Base-by-base conservation (phyloP, 768 basidiomycete species). In the Boletus fagicola region DNA sequence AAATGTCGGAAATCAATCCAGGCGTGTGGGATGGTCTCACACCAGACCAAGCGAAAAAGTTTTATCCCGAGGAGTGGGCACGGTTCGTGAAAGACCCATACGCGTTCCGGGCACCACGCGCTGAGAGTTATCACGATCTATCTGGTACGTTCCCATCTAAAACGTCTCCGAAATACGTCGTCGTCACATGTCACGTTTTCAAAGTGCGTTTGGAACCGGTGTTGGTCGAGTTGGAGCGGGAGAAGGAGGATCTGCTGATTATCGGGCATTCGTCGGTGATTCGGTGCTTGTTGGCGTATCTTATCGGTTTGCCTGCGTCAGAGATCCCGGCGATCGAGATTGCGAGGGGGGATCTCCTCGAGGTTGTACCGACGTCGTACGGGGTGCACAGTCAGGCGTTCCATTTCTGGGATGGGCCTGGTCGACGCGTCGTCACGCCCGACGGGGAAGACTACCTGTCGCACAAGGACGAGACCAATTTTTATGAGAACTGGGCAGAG, bases 321-420 rank as follows among this genome's bases (percentile, higher is more conserved):
- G 97, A 99, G 70, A 97, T 99, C 45, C 97, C 97, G 0, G 95
- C 94, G 1, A 96, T 98, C 53, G 96, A 98, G 73, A 88, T 99
- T 64, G 92, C 96, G 38, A 84, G 97, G 13, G 97, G 97, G 0
- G 97, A 99, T 69, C 76, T 98, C n/a, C 81, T 98, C 39, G 97
- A 99, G 72, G 90, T 94, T 49, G 84, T 91, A 0, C 91, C 92
- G 2, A 87, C 91, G 11, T 90, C 88, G 7, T 93, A 93, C 62
- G 94, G 94, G 11, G 94, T 97, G 44, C 87, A 90, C 59, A 89
- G 87, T 59, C 87, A 92, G 63, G 92, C 93, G 9, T 93, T 87
- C 72, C 91, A 94, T 70, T 94, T 94, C 74, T 94, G 91, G 91
- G 90, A 92, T 62, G 91, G 91, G 0, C 90, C 91, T 4, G 91